These are phyloP conservation scores for Pinus albicaulis DNA, from an alignment of 75 land plant species.

Conservation along the genomic window DNA sequence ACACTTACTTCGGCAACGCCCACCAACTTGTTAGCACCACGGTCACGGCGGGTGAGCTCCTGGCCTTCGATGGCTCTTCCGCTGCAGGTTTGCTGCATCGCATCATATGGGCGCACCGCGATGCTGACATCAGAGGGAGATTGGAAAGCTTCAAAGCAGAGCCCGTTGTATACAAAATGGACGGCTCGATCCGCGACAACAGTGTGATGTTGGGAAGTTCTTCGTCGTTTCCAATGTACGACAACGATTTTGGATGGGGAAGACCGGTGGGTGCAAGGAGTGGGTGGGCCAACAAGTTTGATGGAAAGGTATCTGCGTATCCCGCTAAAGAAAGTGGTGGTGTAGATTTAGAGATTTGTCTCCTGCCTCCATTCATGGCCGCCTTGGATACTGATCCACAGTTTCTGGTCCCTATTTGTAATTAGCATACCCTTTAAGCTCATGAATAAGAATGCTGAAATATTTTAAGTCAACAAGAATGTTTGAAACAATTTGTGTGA, in stretches of 20 bases:
- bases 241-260: conserved; percentile 80
- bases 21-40: background rate
- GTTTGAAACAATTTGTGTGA: too few species aligned
- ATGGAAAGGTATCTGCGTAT: conserved; percentile 70
- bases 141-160: conserved; percentile 10
- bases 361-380: conserved; percentile 52
- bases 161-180: conserved; percentile 19
- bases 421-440: background rate
- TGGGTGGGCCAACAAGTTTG: conserved; percentile 59
- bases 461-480: too few species aligned
- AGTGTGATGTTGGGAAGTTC: conserved; percentile 69
- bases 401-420: conserved; percentile 6
- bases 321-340: conserved; percentile 49
- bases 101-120: conserved; percentile 18
- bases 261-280: conserved; percentile 53
- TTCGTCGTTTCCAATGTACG: conserved; percentile 66
- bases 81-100: conserved; percentile 24
- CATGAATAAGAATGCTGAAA: too few species aligned
- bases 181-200: conserved; percentile 6
- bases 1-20: conserved; percentile 33
- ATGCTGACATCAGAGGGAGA: conserved; percentile 14
- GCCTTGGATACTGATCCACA: conserved; percentile 32
- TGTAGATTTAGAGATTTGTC: conserved; percentile 64
- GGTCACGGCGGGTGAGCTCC: conserved; percentile 3
- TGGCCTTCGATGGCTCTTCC: conserved; percentile 6